phyloP scores from a whole-genome alignment of 768 basidiomycete species.

The Leccinum obscurum region DNA sequence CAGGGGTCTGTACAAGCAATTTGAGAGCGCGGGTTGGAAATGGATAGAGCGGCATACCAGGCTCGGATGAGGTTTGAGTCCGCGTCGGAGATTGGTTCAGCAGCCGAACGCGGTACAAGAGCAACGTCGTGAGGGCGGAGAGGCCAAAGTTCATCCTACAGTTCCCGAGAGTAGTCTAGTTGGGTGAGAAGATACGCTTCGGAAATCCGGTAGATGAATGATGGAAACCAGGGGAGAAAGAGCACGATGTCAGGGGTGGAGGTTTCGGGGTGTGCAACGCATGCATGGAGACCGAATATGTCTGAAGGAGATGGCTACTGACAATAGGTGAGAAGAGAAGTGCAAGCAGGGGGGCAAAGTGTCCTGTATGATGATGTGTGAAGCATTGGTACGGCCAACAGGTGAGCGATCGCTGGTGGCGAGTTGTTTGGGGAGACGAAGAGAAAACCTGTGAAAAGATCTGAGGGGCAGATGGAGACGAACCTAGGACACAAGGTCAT shows the following conservation, averaged over 20 bases:
- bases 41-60: slow-evolving; percentile 41
- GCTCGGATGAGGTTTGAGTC: slow-evolving; percentile 38
- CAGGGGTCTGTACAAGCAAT: slow-evolving; percentile 47
- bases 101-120: slow-evolving; percentile 34
- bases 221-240: slow-evolving; percentile 20
- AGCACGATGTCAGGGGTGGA: slow-evolving; percentile 25
- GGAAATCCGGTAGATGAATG: slow-evolving; percentile 20
- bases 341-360: slow-evolving; percentile 1
- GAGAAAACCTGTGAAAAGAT: slow-evolving; percentile 25
- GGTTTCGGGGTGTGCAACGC: slow-evolving; percentile 19
- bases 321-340: too few species aligned
- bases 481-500: slow-evolving; percentile 19
- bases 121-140: slow-evolving; percentile 25
- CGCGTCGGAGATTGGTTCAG: too few species aligned
- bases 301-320: too few species aligned
- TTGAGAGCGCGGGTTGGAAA: slow-evolving; percentile 41
- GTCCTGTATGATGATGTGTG: slow-evolving; percentile 24
- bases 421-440: slow-evolving; percentile 47
- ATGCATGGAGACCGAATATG: background rate
- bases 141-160: slow-evolving; percentile 33
- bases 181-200: too few species aligned
- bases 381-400: slow-evolving; percentile 33
- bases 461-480: slow-evolving; percentile 3
- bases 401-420: slow-evolving; percentile 44
- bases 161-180: slow-evolving; percentile 22